A percentile compares a stretch with the other conserved stretches of the same genome.
Conservation (phyloP, 2,329 filamentous ascomycete species). For the Botrytis cinerea region DNA sequence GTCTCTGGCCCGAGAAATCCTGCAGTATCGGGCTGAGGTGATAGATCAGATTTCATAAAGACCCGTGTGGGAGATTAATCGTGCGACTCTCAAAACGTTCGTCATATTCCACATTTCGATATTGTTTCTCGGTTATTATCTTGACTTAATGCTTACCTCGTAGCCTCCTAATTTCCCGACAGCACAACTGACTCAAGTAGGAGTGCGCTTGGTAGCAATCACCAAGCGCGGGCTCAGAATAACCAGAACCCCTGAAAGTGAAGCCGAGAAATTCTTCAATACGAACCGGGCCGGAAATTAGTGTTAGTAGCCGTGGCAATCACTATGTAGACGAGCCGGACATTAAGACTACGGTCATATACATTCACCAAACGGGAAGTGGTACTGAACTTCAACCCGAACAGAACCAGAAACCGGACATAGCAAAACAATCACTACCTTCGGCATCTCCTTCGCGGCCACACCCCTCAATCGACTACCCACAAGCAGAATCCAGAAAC, state of each 20-base stretch:
- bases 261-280: not conserved
- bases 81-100: not conserved
- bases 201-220: not conserved
- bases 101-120: not conserved
- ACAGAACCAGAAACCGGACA: not conserved
- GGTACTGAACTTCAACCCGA: not conserved
- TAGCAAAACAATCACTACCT: not conserved
- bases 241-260: too few relatives aligned
- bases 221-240: too few relatives aligned
- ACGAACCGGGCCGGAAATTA: too few relatives aligned
- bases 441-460: not conserved
- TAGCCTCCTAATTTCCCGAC: not conserved
- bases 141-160: not conserved
- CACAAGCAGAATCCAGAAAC: not conserved
- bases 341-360: not conserved
- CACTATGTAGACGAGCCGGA: not conserved
- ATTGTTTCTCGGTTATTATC: too few relatives aligned
- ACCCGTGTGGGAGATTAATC: not conserved
- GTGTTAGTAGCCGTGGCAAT: not conserved
- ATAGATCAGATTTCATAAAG: not conserved
- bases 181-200: not conserved
- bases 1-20: not conserved
- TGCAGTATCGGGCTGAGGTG: constrained; percentile 6
- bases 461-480: not conserved
- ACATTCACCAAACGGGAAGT: not conserved